Percentiles rank a stretch among this genome's conserved stretches.
Evolutionary conservation across 805 yeast genomes (phyloP).

Genomic region (Priceomyces melissophilus): DNA sequence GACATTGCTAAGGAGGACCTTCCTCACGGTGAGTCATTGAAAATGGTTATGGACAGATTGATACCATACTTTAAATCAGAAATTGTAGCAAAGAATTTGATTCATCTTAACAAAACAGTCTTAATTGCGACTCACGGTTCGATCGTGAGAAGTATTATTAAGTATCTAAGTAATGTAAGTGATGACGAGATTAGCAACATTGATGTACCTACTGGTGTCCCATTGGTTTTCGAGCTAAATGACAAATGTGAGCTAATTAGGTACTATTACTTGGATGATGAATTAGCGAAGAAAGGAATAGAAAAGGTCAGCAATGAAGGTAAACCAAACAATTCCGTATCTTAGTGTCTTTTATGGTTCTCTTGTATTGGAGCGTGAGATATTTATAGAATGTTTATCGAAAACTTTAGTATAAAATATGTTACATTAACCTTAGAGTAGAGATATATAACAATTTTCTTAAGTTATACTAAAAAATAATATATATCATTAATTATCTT

Average conservation of each 20-base stretch:
- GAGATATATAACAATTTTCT: too few relatives aligned
- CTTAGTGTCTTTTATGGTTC: neutral
- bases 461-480: too few relatives aligned
- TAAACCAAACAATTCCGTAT: neutral
- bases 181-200: constrained; percentile 37
- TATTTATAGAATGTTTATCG: too few relatives aligned
- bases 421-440: too few relatives aligned
- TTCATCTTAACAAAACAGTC: constrained; percentile 25
- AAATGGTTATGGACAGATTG: constrained; percentile 36
- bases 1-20: constrained; percentile 14
- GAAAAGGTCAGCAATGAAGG: constrained; percentile 31
- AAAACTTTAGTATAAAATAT: too few relatives aligned
- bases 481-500: too few relatives aligned
- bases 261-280: constrained; percentile 39
- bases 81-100: constrained; percentile 21
- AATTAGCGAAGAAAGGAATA: constrained; percentile 37
- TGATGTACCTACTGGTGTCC: constrained; percentile 44
- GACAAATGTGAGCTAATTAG: constrained; percentile 24
- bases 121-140: constrained; percentile 43
- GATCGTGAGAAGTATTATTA: constrained; percentile 39
- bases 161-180: constrained; percentile 31
- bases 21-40: constrained; percentile 40
- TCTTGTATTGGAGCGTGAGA: too few relatives aligned
- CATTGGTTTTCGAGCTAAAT: constrained; percentile 39
- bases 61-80: constrained; percentile 34